Evolutionary conservation across 441 rosid genomes (phyloP).

Genomic region (Arabidopsis lyrata): DNA sequence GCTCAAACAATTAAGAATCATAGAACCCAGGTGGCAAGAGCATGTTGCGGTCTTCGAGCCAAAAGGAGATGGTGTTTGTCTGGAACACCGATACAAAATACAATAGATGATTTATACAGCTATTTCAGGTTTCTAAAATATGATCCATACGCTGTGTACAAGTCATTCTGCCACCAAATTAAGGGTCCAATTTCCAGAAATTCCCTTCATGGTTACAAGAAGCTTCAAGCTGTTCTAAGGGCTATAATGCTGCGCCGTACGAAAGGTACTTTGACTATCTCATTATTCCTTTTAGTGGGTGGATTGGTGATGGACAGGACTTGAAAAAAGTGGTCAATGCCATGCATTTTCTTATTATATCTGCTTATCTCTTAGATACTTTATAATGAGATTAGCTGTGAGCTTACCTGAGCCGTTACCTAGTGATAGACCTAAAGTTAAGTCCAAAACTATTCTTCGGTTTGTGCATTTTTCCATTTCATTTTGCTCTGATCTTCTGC

Average conservation of each 20-base stretch:
- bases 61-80: constrained; percentile 98
- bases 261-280: constrained; percentile 62
- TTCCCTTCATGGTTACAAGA: constrained; percentile 85
- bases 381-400: constrained; percentile 13
- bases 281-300: constrained; percentile 17
- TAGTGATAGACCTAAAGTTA: constrained; percentile 2
- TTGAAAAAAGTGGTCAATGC: constrained; percentile 11
- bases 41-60: constrained; percentile 94
- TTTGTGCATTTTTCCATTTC: constrained; percentile 16
- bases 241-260: constrained; percentile 97
- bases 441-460: neutral
- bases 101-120: constrained; percentile 92
- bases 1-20: constrained; percentile 99
- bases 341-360: neutral
- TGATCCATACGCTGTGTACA: constrained; percentile 82
- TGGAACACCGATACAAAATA: constrained; percentile 98
- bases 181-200: constrained; percentile 82
- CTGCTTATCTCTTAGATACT: constrained; percentile 6
- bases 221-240: constrained; percentile 90
- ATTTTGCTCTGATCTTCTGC: neutral
- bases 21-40: constrained; percentile 95
- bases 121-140: constrained; percentile 94
- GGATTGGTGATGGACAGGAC: constrained; percentile 13
- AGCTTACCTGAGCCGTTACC: constrained; percentile 3
- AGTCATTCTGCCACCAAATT: constrained; percentile 67